phyloP scores from a whole-genome alignment of 441 rosid species.

The Jatropha podagrica region DNA sequence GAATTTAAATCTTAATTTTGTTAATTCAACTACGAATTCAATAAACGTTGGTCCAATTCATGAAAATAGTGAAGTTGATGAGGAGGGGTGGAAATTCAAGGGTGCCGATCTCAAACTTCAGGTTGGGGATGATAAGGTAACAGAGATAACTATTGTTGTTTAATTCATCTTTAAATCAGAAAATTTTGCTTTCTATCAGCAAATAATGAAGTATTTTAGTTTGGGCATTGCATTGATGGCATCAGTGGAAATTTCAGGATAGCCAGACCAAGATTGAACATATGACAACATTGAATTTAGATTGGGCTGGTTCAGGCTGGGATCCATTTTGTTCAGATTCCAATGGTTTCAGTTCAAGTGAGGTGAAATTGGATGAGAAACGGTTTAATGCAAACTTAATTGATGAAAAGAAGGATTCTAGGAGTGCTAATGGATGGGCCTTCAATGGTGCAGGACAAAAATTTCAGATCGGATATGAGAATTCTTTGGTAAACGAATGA shows the following conservation, averaged over 20 bases:
- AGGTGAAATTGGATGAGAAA: constrained; percentile 17
- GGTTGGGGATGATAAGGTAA: constrained; percentile 12
- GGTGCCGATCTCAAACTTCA: constrained; percentile 14
- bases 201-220: too few species aligned
- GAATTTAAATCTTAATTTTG: constrained; percentile 23
- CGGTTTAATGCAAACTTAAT: constrained; percentile 19
- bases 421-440: constrained; percentile 39
- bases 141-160: neutral
- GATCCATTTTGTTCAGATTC: constrained; percentile 9
- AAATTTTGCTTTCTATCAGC: neutral
- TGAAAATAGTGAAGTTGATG: constrained; percentile 24
- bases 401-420: constrained; percentile 28
- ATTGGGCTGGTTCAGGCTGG: constrained; percentile 16
- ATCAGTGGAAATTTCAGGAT: constrained; percentile 5
- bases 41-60: constrained; percentile 19
- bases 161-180: neutral
- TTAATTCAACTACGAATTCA: constrained; percentile 23
- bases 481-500: neutral
- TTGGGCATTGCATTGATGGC: constrained; percentile 2
- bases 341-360: constrained; percentile 11
- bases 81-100: constrained; percentile 29
- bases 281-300: neutral
- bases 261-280: constrained; percentile 24
- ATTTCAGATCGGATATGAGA: constrained; percentile 22
- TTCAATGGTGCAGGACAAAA: constrained; percentile 48